Conservation (phyloP, 768 basidiomycete species). For the Xerocomus potaroensis region DNA sequence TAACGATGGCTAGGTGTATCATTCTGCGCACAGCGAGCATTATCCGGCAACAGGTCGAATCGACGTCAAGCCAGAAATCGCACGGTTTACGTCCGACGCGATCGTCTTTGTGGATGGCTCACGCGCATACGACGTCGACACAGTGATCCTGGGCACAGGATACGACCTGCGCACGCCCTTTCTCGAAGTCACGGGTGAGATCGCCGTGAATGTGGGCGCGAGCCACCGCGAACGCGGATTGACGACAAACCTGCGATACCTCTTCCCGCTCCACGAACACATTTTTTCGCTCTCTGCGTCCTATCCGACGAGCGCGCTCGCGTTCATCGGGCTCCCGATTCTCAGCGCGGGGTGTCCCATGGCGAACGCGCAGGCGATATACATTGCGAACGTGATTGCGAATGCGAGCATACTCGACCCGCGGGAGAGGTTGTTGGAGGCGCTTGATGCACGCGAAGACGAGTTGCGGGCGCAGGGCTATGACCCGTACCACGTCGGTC, state of each 20-base stretch:
- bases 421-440: constrained; percentile 19
- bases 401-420: constrained; percentile 39
- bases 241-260: constrained; percentile 47
- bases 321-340: constrained; percentile 52
- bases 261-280: constrained; percentile 52
- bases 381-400: constrained; percentile 42
- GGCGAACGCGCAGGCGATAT: constrained; percentile 39
- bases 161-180: constrained; percentile 53
- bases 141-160: constrained; percentile 51
- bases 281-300: constrained; percentile 47
- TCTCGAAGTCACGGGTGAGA: constrained; percentile 30
- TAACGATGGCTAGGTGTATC: constrained; percentile 25
- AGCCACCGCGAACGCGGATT: constrained; percentile 24
- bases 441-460: constrained; percentile 14
- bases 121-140: constrained; percentile 36
- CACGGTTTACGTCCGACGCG: constrained; percentile 41
- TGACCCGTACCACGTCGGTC: constrained; percentile 47
- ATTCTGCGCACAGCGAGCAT: constrained; percentile 32
- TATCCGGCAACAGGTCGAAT: constrained; percentile 18
- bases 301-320: constrained; percentile 48
- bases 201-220: constrained; percentile 15
- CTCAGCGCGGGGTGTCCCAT: constrained; percentile 39
- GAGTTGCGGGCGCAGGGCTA: constrained; percentile 35
- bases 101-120: constrained; percentile 49
- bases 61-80: constrained; percentile 40